These are phyloP conservation scores for Aspergillus funiculosus DNA, from an alignment of 495 filamentous ascomycete species.

Conservation along the genomic window DNA sequence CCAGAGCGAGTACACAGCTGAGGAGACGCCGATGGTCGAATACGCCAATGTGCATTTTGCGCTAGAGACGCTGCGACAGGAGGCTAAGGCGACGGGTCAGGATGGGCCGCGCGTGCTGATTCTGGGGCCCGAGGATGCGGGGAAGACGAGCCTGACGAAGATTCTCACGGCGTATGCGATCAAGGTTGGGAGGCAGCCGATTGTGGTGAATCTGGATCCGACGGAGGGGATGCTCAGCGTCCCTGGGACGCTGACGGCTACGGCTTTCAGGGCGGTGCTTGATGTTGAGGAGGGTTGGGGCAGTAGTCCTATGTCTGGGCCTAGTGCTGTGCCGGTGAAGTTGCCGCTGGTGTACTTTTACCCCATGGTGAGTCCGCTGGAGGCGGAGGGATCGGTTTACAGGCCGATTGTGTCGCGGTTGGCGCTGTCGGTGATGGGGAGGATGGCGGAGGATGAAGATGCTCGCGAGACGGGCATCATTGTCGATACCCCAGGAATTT, in stretches of 20 bases:
- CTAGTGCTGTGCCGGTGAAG: slow-evolving; percentile 82
- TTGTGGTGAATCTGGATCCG: slow-evolving; percentile 83
- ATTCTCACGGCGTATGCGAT: slow-evolving; percentile 78
- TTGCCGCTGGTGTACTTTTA: slow-evolving; percentile 89
- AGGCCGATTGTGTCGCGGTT: slow-evolving; percentile 68
- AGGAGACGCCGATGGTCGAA: slow-evolving; percentile 77
- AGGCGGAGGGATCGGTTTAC: slow-evolving; percentile 67
- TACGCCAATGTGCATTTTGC: slow-evolving; percentile 87
- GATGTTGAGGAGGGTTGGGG: slow-evolving; percentile 92
- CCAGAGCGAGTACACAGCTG: slow-evolving; percentile 67
- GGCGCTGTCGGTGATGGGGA: slow-evolving; percentile 70
- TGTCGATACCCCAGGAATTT: slow-evolving; percentile 75
- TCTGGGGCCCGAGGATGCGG: slow-evolving; percentile 71
- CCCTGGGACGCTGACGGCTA: slow-evolving; percentile 78
- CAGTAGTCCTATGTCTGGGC: slow-evolving; percentile 81
- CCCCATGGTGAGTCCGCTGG: slow-evolving; percentile 61
- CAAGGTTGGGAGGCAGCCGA: slow-evolving; percentile 66
- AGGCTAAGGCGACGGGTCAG: slow-evolving; percentile 42
- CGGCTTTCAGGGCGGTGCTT: slow-evolving; percentile 75
- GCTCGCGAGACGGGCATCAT: slow-evolving; percentile 70
- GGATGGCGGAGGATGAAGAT: slow-evolving; percentile 70
- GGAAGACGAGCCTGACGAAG: slow-evolving; percentile 81
- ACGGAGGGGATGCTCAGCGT: slow-evolving; percentile 79
- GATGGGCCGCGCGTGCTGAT: slow-evolving; percentile 78
- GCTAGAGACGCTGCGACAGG: slow-evolving; percentile 60